These are phyloP conservation scores for Cucumis sativus DNA, from an alignment of 306 rosid genomes.

Conservation along the genomic window Cucumber_9930_V3 NC_026655.2:6183501-6184000, in stretches of 20 bases:
- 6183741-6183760: background rate
- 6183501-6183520: conserved; percentile 34
- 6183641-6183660: background rate
- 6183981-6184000: background rate
- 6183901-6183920: background rate
- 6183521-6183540: background rate
- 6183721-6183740: background rate
- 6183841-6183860: background rate
- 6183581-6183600: background rate
- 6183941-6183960: background rate
- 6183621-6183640: background rate
- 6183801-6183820: background rate
- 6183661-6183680: background rate
- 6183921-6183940: background rate
- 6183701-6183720: background rate
- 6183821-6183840: background rate
- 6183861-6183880: background rate
- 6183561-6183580: background rate
- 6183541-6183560: background rate
- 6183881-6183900: background rate
- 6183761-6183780: background rate
- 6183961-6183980: background rate
- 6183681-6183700: background rate
- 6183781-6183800: background rate
- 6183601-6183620: background rate